Percentiles rank a stretch among this genome's conserved stretches.
Conservation (phyloP, 441 rosid species). For the Erysimum pusillum region DNA sequence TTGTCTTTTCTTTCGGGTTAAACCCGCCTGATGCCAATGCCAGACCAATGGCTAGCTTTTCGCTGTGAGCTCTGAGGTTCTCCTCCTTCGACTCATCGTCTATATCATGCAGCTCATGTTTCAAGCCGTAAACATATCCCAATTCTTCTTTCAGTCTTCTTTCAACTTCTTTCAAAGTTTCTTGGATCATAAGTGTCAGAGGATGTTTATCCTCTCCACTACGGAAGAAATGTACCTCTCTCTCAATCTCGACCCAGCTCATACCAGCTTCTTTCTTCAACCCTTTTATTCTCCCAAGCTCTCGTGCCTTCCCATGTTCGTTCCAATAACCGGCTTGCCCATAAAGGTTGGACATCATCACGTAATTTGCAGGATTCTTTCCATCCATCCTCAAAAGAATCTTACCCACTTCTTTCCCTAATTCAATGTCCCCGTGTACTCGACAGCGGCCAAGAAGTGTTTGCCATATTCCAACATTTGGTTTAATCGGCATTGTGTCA, state of each 20-base stretch:
- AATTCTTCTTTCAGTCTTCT: slow-evolving; percentile 71
- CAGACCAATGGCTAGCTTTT: slow-evolving; percentile 70
- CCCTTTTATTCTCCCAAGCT: slow-evolving; percentile 56
- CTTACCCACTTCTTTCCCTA: slow-evolving; percentile 77
- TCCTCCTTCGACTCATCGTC: slow-evolving; percentile 80
- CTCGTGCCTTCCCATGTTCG: slow-evolving; percentile 66
- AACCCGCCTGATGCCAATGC: slow-evolving; percentile 57
- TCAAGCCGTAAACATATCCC: slow-evolving; percentile 63
- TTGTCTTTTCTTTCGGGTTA: slow-evolving; percentile 48
- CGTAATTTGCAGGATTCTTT: slow-evolving; percentile 76
- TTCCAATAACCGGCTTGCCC: slow-evolving; percentile 81
- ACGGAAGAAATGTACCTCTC: slow-evolving; percentile 69
- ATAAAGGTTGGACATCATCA: slow-evolving; percentile 84
- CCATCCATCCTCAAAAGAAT: slow-evolving; percentile 66
- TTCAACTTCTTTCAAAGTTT: slow-evolving; percentile 69
- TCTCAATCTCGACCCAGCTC: slow-evolving; percentile 87
- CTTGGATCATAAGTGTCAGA: slow-evolving; percentile 52
- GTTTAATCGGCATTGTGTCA: slow-evolving; percentile 70
- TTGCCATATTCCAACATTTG: slow-evolving; percentile 88
- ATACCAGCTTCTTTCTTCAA: slow-evolving; percentile 79
- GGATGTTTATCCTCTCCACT: slow-evolving; percentile 75
- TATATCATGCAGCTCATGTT: slow-evolving; percentile 69
- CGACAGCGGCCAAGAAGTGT: slow-evolving; percentile 87
- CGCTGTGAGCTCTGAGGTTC: slow-evolving; percentile 69
- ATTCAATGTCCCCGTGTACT: slow-evolving; percentile 69